A percentile compares a stretch with the other conserved stretches of the same genome.
phyloP scores from a whole-genome alignment of 75 land plant species.

The Selaginella tamariscina region DNA sequence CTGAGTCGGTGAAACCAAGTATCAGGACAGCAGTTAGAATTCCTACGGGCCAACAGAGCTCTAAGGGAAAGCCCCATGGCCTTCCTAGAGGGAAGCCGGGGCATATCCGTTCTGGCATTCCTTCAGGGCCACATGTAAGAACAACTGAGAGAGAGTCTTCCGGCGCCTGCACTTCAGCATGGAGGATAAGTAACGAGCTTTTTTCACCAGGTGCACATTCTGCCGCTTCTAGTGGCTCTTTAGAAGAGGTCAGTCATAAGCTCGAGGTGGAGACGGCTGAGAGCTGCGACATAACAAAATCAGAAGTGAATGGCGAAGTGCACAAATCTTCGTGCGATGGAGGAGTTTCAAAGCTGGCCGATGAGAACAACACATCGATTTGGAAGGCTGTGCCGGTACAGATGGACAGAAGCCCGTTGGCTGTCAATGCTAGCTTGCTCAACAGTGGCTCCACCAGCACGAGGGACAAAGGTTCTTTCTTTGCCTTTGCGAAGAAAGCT shows the following conservation, averaged over 20 bases:
- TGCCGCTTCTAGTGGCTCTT: neutral
- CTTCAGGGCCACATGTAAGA: conserved; percentile 19
- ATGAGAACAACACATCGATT: neutral
- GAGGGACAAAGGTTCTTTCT: conserved; percentile 2
- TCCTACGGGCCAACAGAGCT: neutral
- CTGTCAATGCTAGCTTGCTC: conserved; percentile 1
- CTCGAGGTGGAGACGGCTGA: too few species aligned
- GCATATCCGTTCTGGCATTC: conserved; percentile 13
- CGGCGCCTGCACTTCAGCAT: neutral
- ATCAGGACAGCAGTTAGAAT: conserved; percentile 3
- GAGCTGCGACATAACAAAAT: too few species aligned
- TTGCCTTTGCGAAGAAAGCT: conserved; percentile 12
- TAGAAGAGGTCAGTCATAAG: too few species aligned
- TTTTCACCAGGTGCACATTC: neutral
- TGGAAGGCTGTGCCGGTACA: neutral
- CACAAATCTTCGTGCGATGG: too few species aligned
- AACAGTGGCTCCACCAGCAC: neutral
- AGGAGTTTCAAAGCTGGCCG: too few species aligned
- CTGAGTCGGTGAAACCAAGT: neutral
- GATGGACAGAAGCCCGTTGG: neutral
- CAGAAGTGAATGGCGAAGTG: too few species aligned
- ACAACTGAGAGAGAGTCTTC: neutral
- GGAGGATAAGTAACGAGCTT: neutral
- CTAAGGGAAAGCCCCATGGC: conserved; percentile 2
- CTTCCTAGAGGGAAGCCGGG: conserved; percentile 2